Base-by-base conservation (phyloP, 2,329 filamentous ascomycete species). In the Neopestalotiopsis clavispora region DNA sequence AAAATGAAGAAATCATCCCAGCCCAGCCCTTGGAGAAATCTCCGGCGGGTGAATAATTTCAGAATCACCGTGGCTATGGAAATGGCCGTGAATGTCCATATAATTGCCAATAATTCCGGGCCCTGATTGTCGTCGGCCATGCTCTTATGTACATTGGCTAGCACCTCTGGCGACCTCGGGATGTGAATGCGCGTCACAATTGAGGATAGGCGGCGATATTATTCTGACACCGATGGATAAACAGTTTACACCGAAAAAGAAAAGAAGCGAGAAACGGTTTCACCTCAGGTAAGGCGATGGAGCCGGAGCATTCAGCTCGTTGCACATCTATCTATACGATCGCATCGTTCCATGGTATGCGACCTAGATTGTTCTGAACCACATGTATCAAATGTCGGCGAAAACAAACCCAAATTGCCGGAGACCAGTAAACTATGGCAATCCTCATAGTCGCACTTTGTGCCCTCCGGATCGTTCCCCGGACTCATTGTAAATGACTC, bases 1-100 rank as follows among this genome's bases (percentile, higher is more conserved):
- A 76, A 74, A 30, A 77, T 77, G 40, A 77, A 75, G 58, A 77
- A 75, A 61, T 77, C 75, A 71, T 77, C 75, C 75, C 75, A 77
- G 20, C 75, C 75, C 7, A 72, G 32, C 4, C 60, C 49, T 30
- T 73, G 73, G 7, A 45, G 34, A n/a, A 74, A 68, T 10, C 70
- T 69, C 3, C 70, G 67, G 12, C 74, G 71, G 2, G 71, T 65
- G 57, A 75, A 71, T 2, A 77, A 56, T 67, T 77, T 77, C 30
- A 77, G 68, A 10, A 45, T 20, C 13, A 76, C 74, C 1, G 70
- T 67, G 3, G 34, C 66, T 14, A 75, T 74, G 3, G 75, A 73
- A 34, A 73, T 66, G 4, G 71, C 72, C 0, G 75, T 76, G 34
- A 74, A 76, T 1, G 74, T 66, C 74, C 75, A 77, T 7, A 69